Evolutionary conservation across 2,329 filamentous ascomycete genomes (phyloP).

Genomic region (Ascochyta fabae): DNA sequence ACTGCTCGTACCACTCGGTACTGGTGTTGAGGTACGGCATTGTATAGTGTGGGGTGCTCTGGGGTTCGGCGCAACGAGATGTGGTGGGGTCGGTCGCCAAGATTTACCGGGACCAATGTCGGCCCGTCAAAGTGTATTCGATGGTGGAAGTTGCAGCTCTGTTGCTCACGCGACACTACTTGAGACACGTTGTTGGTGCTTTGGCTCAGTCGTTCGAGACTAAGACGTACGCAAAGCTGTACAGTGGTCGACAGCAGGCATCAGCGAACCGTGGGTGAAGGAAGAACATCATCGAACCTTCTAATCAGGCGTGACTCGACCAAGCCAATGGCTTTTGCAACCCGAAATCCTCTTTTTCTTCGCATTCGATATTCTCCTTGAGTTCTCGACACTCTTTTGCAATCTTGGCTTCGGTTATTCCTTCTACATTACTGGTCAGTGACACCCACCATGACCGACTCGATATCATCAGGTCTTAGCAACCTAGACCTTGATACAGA

Average conservation of each 20-base stretch:
- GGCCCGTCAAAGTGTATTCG: slow-evolving; percentile 3
- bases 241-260: not conserved
- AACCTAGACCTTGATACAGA: slow-evolving; percentile 20
- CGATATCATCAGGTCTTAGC: slow-evolving; percentile 16
- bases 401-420: too few species aligned
- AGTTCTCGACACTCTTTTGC: not conserved
- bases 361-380: not conserved
- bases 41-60: slow-evolving; percentile 20
- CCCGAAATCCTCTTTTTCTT: not conserved
- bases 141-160: not conserved
- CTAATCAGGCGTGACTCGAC: slow-evolving; percentile 12
- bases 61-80: slow-evolving; percentile 19
- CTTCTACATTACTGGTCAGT: too few species aligned
- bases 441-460: slow-evolving; percentile 22
- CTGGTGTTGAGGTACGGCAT: slow-evolving; percentile 85
- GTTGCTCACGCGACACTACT: slow-evolving; percentile 6
- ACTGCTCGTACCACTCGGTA: slow-evolving; percentile 91
- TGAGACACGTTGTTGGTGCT: too few species aligned
- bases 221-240: not conserved
- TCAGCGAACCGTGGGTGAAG: not conserved
- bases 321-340: slow-evolving; percentile 12
- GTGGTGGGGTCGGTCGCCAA: slow-evolving; percentile 33
- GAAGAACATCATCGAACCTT: slow-evolving; percentile 20
- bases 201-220: not conserved
- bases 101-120: slow-evolving; percentile 9